A percentile compares a stretch with the other conserved stretches of the same genome.
Conservation (phyloP, 2,329 filamentous ascomycete genomes). For the Helotiales sp. region DNA sequence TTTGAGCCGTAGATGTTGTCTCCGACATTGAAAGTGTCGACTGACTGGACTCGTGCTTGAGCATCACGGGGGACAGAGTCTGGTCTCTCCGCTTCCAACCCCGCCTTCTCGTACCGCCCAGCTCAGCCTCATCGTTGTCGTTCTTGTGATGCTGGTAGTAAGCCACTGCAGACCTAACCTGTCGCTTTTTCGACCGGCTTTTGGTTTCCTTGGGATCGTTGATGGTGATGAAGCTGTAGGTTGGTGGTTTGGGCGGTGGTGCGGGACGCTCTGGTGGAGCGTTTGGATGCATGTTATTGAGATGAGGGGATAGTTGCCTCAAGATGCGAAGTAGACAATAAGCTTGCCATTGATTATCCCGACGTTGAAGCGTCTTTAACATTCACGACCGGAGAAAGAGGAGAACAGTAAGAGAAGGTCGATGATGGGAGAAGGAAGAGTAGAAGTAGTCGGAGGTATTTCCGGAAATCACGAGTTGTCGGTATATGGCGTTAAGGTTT, state of each 20-base stretch:
- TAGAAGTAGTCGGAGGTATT: neutral
- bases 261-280: neutral
- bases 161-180: conserved; percentile 26
- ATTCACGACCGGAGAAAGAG: too few species aligned
- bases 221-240: conserved; percentile 26
- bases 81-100: conserved; percentile 2
- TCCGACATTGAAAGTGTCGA: neutral
- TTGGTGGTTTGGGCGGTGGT: conserved; percentile 4
- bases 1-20: neutral
- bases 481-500: neutral
- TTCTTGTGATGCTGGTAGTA: conserved; percentile 27
- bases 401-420: neutral
- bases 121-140: conserved; percentile 12
- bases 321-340: neutral
- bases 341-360: neutral
- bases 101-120: conserved; percentile 1
- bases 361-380: neutral
- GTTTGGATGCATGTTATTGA: neutral
- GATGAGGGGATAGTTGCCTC: neutral
- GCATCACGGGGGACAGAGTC: neutral
- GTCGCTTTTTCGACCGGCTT: conserved; percentile 16
- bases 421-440: neutral
- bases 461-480: neutral
- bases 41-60: conserved; percentile 7
- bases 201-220: conserved; percentile 25